Evolutionary conservation across 108 stramenopile species (phyloP), one percentile per base, ranked within the genome.

Genomic region (Licmophora abbreviata): DNA sequence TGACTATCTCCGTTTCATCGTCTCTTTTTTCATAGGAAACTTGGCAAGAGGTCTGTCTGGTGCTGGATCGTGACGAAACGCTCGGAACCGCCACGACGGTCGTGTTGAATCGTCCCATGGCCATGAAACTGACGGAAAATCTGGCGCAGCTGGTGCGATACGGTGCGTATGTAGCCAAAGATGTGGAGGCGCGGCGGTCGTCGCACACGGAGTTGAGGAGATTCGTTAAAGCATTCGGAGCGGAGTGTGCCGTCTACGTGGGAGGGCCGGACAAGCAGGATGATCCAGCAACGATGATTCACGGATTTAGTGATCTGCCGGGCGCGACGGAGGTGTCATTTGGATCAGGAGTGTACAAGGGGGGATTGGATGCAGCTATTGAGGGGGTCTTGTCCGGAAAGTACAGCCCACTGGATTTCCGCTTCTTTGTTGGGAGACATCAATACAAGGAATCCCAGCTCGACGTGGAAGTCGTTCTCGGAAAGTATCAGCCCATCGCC

Each of bases 31-130:
- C 24, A 1, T 29, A 60, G 23, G 64, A 82, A 44, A 55, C 70
- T 4, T 88, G 86, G 86, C 86, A 88, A 57, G 79, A 84, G 59
- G 86, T 88, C 1, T 79, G 82, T 64, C 52, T 88, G 11, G 77
- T 84, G 2, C 32, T 75, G 22, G 79, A 84, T 40, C 51, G 51
- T 9, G 43, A 76, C 35, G 57, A 64, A 0, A 45, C 44, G 3
- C 38, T 24, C 1, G 64, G 71, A 9, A 56, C 22, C 17, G 59
- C 80, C 6, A 68, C 37, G 43, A 67, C 86, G 0, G 27, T 85
- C 34, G 76, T 82, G 0, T 55, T 90, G 40, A 90, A 90, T 61
- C 73, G 88, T 36, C 88, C 88, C 24, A 85, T 90, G 79, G 81
- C 81, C 9, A 70, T 81, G 24, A 70, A 77, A 60, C 54, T 85